phyloP scores from a whole-genome alignment of 352 stramenopile genomes.

The Phytophthora crassamura region DNA sequence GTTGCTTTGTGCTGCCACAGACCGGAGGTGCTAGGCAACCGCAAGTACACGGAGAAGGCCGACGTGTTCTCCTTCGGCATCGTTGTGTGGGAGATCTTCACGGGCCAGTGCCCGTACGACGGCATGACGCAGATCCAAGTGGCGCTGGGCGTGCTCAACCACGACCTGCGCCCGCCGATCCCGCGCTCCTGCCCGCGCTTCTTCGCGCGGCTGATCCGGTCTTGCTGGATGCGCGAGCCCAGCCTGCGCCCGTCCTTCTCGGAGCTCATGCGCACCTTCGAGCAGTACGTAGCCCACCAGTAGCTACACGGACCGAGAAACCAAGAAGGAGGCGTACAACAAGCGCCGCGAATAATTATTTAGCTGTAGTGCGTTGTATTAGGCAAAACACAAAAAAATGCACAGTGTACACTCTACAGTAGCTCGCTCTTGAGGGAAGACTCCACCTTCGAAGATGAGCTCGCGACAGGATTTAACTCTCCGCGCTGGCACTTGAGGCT shows the following conservation, averaged over 20 bases:
- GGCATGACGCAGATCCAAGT: constrained; percentile 91
- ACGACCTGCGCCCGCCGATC: constrained; percentile 73
- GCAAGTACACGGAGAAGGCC: constrained; percentile 94
- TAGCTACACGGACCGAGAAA: constrained; percentile 1
- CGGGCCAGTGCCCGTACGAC: constrained; percentile 89
- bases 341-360: constrained; percentile 34
- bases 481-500: too few relatives aligned
- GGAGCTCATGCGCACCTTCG: constrained; percentile 61
- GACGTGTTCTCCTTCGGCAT: constrained; percentile 95
- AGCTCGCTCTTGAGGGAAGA: not conserved
- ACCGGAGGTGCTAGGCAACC: constrained; percentile 88
- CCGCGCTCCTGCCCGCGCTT: constrained; percentile 68
- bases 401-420: not conserved
- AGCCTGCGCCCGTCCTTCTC: constrained; percentile 75
- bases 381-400: constrained; percentile 3
- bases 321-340: constrained; percentile 10
- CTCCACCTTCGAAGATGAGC: not conserved
- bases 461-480: too few relatives aligned
- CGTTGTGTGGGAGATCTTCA: constrained; percentile 95
- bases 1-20: constrained; percentile 36
- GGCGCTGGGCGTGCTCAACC: constrained; percentile 82
- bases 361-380: constrained; percentile 27
- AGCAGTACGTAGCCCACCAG: constrained; percentile 46
- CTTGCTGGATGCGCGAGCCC: constrained; percentile 81
- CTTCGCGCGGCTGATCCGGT: constrained; percentile 77